Evolutionary conservation across 2,329 filamentous ascomycete species (phyloP).

Genomic region (Raffaelea arxii): DNA sequence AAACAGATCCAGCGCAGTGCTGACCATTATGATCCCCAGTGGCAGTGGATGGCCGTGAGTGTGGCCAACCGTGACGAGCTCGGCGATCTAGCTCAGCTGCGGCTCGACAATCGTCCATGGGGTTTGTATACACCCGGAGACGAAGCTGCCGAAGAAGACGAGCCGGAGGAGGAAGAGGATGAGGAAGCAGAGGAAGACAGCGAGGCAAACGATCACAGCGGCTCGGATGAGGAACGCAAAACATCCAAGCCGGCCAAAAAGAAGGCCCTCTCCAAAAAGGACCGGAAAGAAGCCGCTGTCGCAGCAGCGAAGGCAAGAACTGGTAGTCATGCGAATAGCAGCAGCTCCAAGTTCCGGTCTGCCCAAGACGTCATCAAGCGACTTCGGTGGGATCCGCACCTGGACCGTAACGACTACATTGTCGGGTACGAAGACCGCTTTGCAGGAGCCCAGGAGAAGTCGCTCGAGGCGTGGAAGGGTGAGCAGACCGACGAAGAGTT

Average conservation of each 20-base stretch:
- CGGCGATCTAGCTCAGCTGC: constrained; percentile 21
- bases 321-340: constrained; percentile 13
- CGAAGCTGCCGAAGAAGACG: constrained; percentile 28
- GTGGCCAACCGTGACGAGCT: constrained; percentile 29
- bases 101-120: constrained; percentile 39
- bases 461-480: constrained; percentile 46
- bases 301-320: constrained; percentile 11
- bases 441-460: constrained; percentile 40
- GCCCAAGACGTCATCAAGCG: constrained; percentile 50
- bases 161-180: constrained; percentile 20
- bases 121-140: constrained; percentile 31
- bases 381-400: constrained; percentile 47
- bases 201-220: constrained; percentile 13
- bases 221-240: constrained; percentile 18
- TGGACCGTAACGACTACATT: constrained; percentile 41
- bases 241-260: neutral
- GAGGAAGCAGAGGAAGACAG: constrained; percentile 31
- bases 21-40: constrained; percentile 34
- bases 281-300: constrained; percentile 3
- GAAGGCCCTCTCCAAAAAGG: constrained; percentile 18
- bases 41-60: constrained; percentile 37
- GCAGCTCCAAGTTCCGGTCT: constrained; percentile 37
- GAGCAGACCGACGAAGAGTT: constrained; percentile 58
- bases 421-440: constrained; percentile 56
- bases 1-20: constrained; percentile 25